Base-by-base conservation (phyloP, 352 stramenopile species). In the Phytophthora colocasiae region DNA sequence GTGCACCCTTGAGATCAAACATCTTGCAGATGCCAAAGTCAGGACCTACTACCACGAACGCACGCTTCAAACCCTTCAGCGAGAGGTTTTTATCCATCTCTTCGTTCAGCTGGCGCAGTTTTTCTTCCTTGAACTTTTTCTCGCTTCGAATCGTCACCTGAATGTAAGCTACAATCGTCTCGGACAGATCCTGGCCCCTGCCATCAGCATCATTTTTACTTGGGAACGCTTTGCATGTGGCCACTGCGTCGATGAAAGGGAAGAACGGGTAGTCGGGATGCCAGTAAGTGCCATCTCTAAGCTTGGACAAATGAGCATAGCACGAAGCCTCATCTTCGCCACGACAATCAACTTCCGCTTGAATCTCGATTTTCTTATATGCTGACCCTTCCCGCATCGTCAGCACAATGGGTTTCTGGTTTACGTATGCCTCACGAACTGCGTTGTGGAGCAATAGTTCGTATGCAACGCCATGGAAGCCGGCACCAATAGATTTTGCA, bases 21-120 rank as follows among this genome's bases (percentile, higher is more conserved):
- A 11, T 41, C 48, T 66, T 17, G 40, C 58, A 66, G 40, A 66
- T 34, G 48, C 5, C 2, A 19, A 40, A 32, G 38, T 67, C 50
- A 36, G 59, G 59, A 45, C 50, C 27, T 45, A 60, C 58, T 19
- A 60, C 31, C 49, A 66, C 48, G 49, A 66, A 61, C 45, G 24
- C 52, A n/a, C 53, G 61, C 22, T 59, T 64, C 46, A 69, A 45
- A 4, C 43, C 46, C 52, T 41, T 49, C 39, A 64, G 46, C 53
- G 8, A 50, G 45, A 3, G 19, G 45, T 64, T 41, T 51, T 58
- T 34, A 50, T 66, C 31, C 56, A 66, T 61, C 45, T 40, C 63
- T 48, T 57, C 14, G 57, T 41, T 41, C 36, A 41, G 5, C 36
- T 41, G 11, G 36, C 2, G 11, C 12, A 41, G 36, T 0, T 0